phyloP scores from a whole-genome alignment of 169 alveolate genomes.

The Eimeria necatrix region DNA sequence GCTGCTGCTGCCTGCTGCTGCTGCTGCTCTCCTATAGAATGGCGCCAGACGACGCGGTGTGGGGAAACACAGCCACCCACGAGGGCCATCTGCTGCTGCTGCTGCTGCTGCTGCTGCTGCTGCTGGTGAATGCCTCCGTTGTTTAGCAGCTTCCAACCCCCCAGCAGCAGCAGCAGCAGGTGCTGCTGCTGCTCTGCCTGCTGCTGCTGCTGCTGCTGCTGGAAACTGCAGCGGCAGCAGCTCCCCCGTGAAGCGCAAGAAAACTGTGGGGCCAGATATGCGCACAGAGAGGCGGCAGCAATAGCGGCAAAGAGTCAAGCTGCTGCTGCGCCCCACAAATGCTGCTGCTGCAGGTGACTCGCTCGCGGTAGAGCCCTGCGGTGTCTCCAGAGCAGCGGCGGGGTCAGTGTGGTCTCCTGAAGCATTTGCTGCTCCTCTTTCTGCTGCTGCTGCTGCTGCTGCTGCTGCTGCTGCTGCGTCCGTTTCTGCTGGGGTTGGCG shows the following conservation, averaged over 20 bases:
- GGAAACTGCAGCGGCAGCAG: not conserved
- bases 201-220: not conserved
- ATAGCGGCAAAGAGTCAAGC: not conserved
- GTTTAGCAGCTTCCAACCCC: not conserved
- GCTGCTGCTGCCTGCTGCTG: slow-evolving; percentile 15
- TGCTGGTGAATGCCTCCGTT: not conserved
- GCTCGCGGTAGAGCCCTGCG: not conserved
- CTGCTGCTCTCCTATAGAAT: not conserved
- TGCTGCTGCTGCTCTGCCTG: slow-evolving; percentile 6
- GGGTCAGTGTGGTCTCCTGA: not conserved
- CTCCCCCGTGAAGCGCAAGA: slow-evolving; percentile 35
- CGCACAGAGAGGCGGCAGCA: slow-evolving; percentile 30
- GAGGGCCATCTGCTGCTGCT: not conserved
- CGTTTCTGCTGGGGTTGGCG: not conserved
- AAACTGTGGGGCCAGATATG: slow-evolving; percentile 15
- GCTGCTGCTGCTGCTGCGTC: slow-evolving; percentile 15
- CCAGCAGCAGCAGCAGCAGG: slow-evolving; percentile 22
- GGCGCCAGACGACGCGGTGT: not conserved
- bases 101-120: not conserved
- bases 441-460: slow-evolving; percentile 21
- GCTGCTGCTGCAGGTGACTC: not conserved
- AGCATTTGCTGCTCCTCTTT: not conserved
- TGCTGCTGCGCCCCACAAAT: not conserved
- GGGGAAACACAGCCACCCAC: not conserved
- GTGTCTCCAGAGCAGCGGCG: not conserved